Evolutionary conservation across 208 protist species (phyloP).

Genomic region (Sergeia podlipaevii): DNA sequence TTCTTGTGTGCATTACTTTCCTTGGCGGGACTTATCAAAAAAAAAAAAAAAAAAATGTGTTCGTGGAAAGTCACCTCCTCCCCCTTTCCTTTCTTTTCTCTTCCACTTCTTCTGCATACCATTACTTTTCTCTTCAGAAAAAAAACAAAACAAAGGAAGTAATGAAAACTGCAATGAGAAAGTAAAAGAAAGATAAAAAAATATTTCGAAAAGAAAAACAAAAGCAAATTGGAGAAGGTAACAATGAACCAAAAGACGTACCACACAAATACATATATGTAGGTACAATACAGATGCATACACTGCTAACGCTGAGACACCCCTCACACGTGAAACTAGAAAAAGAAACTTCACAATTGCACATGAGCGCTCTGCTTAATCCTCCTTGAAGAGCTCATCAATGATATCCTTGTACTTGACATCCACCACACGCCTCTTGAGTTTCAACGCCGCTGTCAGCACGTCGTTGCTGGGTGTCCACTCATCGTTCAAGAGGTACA

Average conservation of each 20-base stretch:
- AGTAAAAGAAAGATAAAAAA: neutral
- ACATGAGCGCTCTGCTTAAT: slow-evolving; percentile 6
- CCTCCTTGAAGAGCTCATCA: slow-evolving; percentile 49
- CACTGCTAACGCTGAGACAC: slow-evolving; percentile 2
- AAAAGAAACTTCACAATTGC: slow-evolving; percentile 1
- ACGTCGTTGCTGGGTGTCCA: slow-evolving; percentile 83
- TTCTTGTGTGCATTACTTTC: neutral
- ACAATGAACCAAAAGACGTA: slow-evolving; percentile 10
- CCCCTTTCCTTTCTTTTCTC: too few relatives aligned
- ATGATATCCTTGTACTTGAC: slow-evolving; percentile 64
- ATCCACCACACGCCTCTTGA: slow-evolving; percentile 62
- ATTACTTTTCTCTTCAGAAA: neutral
- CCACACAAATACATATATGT: slow-evolving; percentile 16
- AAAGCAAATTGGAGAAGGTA: slow-evolving; percentile 8
- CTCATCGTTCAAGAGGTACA: slow-evolving; percentile 58
- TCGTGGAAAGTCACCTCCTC: too few relatives aligned
- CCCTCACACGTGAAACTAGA: slow-evolving; percentile 18
- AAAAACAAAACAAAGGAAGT: neutral
- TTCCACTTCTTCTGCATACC: too few relatives aligned
- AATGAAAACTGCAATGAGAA: neutral
- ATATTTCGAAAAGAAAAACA: neutral
- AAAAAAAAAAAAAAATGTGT: slow-evolving; percentile 5
- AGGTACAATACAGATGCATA: slow-evolving; percentile 14
- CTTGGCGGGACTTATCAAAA: neutral
- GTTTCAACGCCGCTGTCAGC: slow-evolving; percentile 82